These are phyloP conservation scores for Chionographis japonica DNA, from an alignment of 106 monocot species.

Conservation along the genomic window DNA sequence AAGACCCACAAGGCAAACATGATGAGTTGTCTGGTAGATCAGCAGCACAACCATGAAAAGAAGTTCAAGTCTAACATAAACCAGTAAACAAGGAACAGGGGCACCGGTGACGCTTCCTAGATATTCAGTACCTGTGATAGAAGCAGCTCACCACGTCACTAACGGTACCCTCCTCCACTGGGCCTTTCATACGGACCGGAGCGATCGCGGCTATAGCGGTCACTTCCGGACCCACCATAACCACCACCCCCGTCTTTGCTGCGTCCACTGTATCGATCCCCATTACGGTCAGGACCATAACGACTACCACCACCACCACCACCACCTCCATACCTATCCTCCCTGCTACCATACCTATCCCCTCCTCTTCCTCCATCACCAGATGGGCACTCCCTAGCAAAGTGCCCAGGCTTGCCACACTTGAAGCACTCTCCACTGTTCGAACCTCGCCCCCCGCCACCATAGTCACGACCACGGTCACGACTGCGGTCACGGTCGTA, in stretches of 20 bases:
- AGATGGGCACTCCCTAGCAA: conserved; percentile 93
- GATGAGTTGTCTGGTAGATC: neutral
- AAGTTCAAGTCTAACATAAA: neutral
- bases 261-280: conserved; percentile 58
- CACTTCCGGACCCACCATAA: conserved; percentile 54
- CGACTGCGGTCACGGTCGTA: conserved; percentile 36
- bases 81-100: neutral
- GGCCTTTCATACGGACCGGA: conserved; percentile 93
- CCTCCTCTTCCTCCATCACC: conserved; percentile 77
- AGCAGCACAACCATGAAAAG: neutral
- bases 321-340: conserved; percentile 27
- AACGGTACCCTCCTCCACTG: conserved; percentile 50
- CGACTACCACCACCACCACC: conserved; percentile 37
- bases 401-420: conserved; percentile 96
- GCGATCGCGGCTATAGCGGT: conserved; percentile 69
- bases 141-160: conserved; percentile 7
- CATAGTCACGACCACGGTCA: conserved; percentile 33
- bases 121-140: conserved; percentile 10
- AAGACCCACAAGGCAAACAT: neutral
- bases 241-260: conserved; percentile 46
- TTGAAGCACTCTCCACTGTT: conserved; percentile 78
- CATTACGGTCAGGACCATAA: conserved; percentile 56
- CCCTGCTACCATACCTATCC: conserved; percentile 56
- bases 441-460: conserved; percentile 48
- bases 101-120: neutral